A percentile compares a stretch with the other conserved stretches of the same genome.
These are phyloP conservation scores for Geotrichum aggregatum DNA, from an alignment of 1,139 yeast species.

Conservation along the genomic window DNA sequence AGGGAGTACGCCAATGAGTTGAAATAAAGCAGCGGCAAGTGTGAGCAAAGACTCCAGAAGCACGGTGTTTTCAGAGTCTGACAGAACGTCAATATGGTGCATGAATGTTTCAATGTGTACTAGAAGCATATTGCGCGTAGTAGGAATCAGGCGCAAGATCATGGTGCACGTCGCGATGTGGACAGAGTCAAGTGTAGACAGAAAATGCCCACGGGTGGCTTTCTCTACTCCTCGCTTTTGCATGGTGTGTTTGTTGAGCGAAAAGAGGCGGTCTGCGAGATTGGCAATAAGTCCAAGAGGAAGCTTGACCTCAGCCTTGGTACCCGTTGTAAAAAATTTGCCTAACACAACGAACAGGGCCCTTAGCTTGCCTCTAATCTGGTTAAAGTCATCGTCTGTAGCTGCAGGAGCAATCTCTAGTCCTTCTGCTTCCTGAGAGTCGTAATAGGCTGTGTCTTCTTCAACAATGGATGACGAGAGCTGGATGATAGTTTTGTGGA, in stretches of 20 bases:
- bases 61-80: conserved; percentile 16
- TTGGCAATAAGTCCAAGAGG: conserved; percentile 32
- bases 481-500: conserved; percentile 26
- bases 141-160: conserved; percentile 21
- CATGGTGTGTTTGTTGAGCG: conserved; percentile 25
- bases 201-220: conserved; percentile 24
- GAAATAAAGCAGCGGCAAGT: conserved; percentile 24
- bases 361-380: conserved; percentile 21
- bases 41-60: conserved; percentile 20
- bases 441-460: conserved; percentile 24
- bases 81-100: conserved; percentile 27
- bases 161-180: conserved; percentile 26
- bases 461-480: conserved; percentile 25
- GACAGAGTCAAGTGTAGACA: conserved; percentile 25
- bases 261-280: conserved; percentile 30
- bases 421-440: neutral
- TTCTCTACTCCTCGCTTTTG: conserved; percentile 25
- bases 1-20: conserved; percentile 23
- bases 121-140: conserved; percentile 27
- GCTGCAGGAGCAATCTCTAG: conserved; percentile 4
- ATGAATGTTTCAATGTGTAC: conserved; percentile 30
- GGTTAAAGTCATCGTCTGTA: conserved; percentile 4
- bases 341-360: conserved; percentile 28
- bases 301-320: conserved; percentile 31
- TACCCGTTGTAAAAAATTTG: conserved; percentile 29